Evolutionary conservation across 116 monocot genomes (phyloP).

Genomic region (Dioscorea cayenensis): DNA sequence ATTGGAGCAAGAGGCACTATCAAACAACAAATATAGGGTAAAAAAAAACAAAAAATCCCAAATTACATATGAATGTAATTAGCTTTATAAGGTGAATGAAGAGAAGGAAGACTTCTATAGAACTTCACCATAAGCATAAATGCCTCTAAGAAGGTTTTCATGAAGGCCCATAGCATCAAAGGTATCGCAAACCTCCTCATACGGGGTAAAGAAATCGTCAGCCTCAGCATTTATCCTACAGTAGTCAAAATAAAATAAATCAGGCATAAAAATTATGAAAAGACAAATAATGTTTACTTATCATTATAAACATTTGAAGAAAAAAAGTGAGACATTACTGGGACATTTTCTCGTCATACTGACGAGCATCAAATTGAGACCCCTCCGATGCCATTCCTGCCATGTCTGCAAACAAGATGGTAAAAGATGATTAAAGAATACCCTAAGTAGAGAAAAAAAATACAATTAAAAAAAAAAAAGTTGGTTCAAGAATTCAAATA

Average conservation of each 20-base stretch:
- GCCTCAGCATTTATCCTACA: conserved; percentile 25
- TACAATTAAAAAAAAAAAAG: too few relatives aligned
- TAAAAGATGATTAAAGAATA: background rate
- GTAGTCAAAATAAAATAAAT: background rate
- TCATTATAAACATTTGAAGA: too few relatives aligned
- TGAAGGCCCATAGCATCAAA: conserved; percentile 39
- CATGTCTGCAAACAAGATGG: conserved; percentile 20
- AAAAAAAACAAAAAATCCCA: background rate
- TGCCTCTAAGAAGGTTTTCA: conserved; percentile 40
- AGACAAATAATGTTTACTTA: background rate
- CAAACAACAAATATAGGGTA: too few relatives aligned
- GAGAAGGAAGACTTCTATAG: background rate
- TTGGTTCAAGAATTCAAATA: too few relatives aligned
- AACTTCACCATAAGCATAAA: conserved; percentile 32
- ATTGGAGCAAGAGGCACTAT: too few relatives aligned
- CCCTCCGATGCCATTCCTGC: conserved; percentile 34
- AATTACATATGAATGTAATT: background rate
- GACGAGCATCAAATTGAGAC: conserved; percentile 30
- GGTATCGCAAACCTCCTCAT: conserved; percentile 31
- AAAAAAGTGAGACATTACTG: background rate
- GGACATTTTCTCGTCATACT: conserved; percentile 37
- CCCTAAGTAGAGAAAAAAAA: too few relatives aligned
- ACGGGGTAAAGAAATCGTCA: conserved; percentile 28
- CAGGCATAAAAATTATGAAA: background rate
- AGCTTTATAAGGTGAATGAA: background rate